Evolutionary conservation across 768 basidiomycete species (phyloP), one percentile per base, ranked within the genome.

Genomic region (Mycena latifolia): DNA sequence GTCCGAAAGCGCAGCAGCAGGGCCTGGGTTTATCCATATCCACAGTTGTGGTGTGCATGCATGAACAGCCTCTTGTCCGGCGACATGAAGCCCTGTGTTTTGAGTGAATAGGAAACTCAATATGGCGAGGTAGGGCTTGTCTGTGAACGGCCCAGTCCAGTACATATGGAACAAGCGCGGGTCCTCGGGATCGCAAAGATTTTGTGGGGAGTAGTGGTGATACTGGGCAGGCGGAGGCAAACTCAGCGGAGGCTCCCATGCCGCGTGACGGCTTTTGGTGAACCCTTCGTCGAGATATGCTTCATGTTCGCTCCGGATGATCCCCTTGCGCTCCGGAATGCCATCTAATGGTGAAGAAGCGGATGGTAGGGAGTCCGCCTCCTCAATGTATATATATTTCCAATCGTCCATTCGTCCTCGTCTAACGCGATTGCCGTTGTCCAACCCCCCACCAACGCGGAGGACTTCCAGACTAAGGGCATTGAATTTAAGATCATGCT

Each of bases 111-210:
- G 85, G 85, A 95, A 99, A n/a, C 96, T 98, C 31, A 96, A 83
- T 41, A 98, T 83, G 1, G 97, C 95, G 67, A 95, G 88, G 82
- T 99, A 99, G 2, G 98, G 97, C 77, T 98, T 98, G 83, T 99
- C 98, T 15, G 96, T 98, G 82, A 99, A 98, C 1, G 95, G 91
- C 0, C 98, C 97, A 3, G 97, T 94, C 97, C 98, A 99, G 84
- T 98, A 99, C 90, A 98, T 98, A 79, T 99, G 98, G 84, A 97
- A 99, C 33, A 98, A 78, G 35, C 93, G 88, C 11, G 95, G 92
- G 73, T 92, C 89, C 65, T 94, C 91, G 0, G 89, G 85, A 72
- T 97, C 94, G 77, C 98, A 99, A 2, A 88, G 82, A 39, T 51
- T 60, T 33, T 59, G 46, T 1, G 81, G 74, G 2, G 89, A 84